A percentile compares a stretch with the other conserved stretches of the same genome.
Conservation (phyloP, 2,329 filamentous ascomycete species). For the Albifimbria verrucaria region DNA sequence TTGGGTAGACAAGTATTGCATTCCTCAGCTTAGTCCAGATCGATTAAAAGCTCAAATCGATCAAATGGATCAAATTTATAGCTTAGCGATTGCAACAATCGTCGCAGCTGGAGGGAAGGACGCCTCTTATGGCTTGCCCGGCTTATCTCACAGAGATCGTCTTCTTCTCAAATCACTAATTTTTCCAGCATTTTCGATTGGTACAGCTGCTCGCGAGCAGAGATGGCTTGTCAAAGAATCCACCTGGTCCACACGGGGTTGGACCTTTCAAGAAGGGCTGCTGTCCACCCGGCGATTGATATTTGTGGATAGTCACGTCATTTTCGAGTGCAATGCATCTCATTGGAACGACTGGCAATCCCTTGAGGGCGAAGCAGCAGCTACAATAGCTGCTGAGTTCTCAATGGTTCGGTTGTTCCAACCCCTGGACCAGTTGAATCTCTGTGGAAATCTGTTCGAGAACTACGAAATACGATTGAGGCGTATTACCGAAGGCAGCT, state of each 20-base stretch:
- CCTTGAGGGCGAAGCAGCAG: too few relatives aligned
- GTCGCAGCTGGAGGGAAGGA: not conserved
- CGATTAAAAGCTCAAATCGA: not conserved
- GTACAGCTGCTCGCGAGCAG: too few relatives aligned
- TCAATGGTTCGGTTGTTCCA: not conserved
- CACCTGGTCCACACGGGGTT: conserved; percentile 9
- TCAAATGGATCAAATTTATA: not conserved
- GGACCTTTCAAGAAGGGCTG: conserved; percentile 13
- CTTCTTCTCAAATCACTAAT: not conserved
- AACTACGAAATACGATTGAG: too few relatives aligned
- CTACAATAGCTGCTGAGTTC: too few relatives aligned
- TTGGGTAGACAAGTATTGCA: not conserved
- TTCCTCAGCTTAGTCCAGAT: not conserved
- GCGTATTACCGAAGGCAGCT: too few relatives aligned
- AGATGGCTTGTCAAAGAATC: conserved; percentile 5
- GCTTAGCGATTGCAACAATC: not conserved
- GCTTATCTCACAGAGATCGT: not conserved
- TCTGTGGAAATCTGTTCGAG: too few relatives aligned
- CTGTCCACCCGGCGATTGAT: conserved; percentile 11
- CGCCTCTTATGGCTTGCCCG: not conserved
- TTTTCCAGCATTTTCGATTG: not conserved
- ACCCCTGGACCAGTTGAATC: too few relatives aligned
- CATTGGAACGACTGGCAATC: not conserved
- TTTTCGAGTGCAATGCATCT: not conserved
- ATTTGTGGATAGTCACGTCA: conserved; percentile 15